Evolutionary conservation across 495 filamentous ascomycete species (phyloP).

Genomic region (Hyphodiscus hymeniophilus): DNA sequence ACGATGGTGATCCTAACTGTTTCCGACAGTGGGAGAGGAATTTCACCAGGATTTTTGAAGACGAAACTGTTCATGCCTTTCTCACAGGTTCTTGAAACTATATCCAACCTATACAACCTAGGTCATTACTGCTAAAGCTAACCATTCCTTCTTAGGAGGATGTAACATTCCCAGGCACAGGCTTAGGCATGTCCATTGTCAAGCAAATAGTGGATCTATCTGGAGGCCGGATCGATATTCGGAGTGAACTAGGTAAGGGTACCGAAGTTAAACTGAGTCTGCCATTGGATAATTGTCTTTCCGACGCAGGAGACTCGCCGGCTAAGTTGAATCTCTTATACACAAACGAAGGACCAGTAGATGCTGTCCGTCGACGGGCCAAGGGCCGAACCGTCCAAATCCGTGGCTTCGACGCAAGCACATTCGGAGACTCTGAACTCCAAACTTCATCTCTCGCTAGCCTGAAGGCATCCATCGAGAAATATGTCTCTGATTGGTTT

Average conservation of each 20-base stretch:
- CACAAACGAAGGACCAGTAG: conserved; percentile 2
- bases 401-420: conserved; percentile 24
- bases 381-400: conserved; percentile 24
- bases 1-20: conserved; percentile 22
- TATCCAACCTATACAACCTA: conserved; percentile 46
- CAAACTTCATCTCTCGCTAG: no score
- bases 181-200: conserved; percentile 62
- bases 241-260: conserved; percentile 46
- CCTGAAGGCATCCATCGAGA: conserved; percentile 26
- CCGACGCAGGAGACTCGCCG: background rate
- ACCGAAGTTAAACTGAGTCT: conserved; percentile 50
- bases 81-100: conserved; percentile 60
- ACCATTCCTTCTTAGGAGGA: no score
- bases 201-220: conserved; percentile 54
- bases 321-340: background rate
- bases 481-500: conserved; percentile 29
- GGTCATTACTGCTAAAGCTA: no score
- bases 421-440: conserved; percentile 23
- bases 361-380: conserved; percentile 16
- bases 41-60: conserved; percentile 57
- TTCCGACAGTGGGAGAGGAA: conserved; percentile 39
- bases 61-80: conserved; percentile 62
- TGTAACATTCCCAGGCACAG: no score
- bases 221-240: conserved; percentile 50
- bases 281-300: conserved; percentile 33